Percentiles rank a stretch among this genome's conserved stretches.
Evolutionary conservation across 2,329 filamentous ascomycete species (phyloP).

Genomic region (Fusarium odoratissimum): DNA sequence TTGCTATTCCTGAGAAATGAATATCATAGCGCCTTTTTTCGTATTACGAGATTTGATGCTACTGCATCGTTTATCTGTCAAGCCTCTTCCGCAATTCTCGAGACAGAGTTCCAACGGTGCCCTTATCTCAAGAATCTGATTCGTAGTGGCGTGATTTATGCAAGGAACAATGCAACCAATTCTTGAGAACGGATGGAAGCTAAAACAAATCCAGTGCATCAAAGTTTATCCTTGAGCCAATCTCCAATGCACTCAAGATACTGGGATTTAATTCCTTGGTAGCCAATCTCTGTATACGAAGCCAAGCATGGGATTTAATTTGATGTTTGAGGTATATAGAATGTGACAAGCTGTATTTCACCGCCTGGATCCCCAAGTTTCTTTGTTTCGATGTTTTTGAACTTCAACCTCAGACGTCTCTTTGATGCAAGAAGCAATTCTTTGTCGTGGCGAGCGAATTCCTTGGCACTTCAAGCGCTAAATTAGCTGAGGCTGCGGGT

Average conservation of each 20-base stretch:
- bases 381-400: background rate
- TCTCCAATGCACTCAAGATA: conserved; percentile 16
- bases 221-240: conserved; percentile 28
- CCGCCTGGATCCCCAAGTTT: background rate
- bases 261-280: conserved; percentile 18
- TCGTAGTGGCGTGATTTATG: conserved; percentile 22
- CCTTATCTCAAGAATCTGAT: background rate
- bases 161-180: conserved; percentile 28
- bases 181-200: conserved; percentile 7
- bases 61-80: background rate
- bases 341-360: background rate
- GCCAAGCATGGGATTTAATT: conserved; percentile 1
- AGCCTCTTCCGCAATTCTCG: conserved; percentile 2
- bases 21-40: conserved; percentile 2
- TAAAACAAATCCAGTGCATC: conserved; percentile 15
- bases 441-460: conserved; percentile 19
- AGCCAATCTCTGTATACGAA: conserved; percentile 28
- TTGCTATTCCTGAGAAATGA: conserved; percentile 8
- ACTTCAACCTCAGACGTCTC: background rate
- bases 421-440: conserved; percentile 17
- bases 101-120: background rate
- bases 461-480: conserved; percentile 23
- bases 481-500: conserved; percentile 25
- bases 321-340: background rate
- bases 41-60: conserved; percentile 20